phyloP scores from a whole-genome alignment of 257 asterid genomes.

The Linaria vulgaris region DNA sequence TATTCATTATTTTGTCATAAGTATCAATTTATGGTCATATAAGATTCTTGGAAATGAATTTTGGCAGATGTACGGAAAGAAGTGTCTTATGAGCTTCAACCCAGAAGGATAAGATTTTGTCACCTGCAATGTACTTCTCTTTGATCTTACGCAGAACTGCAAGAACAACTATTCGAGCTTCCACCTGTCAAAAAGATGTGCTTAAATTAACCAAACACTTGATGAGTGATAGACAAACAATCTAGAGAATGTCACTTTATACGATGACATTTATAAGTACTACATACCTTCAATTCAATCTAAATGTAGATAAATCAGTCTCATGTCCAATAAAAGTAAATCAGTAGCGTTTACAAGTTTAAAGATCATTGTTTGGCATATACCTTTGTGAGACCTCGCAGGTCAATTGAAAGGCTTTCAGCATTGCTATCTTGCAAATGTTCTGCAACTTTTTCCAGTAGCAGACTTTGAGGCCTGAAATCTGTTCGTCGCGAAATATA shows the following conservation, averaged over 20 bases:
- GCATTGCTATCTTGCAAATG: conserved; percentile 71
- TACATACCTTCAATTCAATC: conserved; percentile 1
- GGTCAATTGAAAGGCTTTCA: conserved; percentile 65
- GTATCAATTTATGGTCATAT: too few relatives aligned
- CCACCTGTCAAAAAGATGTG: conserved; percentile 52
- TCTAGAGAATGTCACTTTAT: neutral
- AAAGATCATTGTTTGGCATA: conserved; percentile 11
- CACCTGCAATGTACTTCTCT: conserved; percentile 61
- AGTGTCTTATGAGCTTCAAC: neutral
- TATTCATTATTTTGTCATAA: neutral
- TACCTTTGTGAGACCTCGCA: conserved; percentile 88
- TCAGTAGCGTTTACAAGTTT: neutral
- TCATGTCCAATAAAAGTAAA: neutral
- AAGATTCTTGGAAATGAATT: neutral
- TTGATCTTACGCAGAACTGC: conserved; percentile 90
- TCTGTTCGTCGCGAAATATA: conserved; percentile 33
- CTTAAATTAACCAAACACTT: conserved; percentile 22
- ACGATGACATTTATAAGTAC: neutral
- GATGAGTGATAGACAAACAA: neutral
- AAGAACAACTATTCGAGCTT: conserved; percentile 78
- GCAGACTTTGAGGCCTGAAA: conserved; percentile 54
- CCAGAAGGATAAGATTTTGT: neutral
- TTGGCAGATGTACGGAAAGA: conserved; percentile 5
- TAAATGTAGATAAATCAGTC: neutral
- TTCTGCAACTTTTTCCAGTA: conserved; percentile 84